These are phyloP conservation scores for Citrus australasica DNA, from an alignment of 345 rosid species.

Conservation along the genomic window DNA sequence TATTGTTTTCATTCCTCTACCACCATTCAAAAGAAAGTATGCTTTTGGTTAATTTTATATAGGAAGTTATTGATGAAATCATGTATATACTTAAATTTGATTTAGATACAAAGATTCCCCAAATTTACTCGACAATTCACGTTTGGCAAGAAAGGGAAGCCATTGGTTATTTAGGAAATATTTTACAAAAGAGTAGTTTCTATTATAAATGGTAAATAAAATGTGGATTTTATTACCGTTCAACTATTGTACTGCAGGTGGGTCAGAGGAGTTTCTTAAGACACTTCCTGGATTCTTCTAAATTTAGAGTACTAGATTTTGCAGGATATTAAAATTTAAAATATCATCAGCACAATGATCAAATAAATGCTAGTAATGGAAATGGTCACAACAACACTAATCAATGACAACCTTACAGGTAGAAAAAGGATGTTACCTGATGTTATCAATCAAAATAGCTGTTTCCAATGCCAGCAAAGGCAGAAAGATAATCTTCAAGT, in stretches of 20 bases:
- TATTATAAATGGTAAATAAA: background rate
- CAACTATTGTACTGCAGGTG: background rate
- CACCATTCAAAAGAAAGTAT: background rate
- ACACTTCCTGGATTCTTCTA: slow-evolving; percentile 1
- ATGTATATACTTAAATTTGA: background rate
- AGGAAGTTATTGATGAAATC: background rate
- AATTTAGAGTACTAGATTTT: background rate
- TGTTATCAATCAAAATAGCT: slow-evolving; percentile 74
- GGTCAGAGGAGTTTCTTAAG: background rate
- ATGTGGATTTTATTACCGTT: background rate
- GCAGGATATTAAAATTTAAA: background rate
- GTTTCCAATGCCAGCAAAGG: slow-evolving; percentile 72
- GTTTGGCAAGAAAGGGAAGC: slow-evolving; percentile 2
- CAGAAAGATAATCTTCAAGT: slow-evolving; percentile 76
- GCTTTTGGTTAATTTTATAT: background rate
- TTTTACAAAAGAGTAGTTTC: background rate
- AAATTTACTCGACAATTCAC: background rate
- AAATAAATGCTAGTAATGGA: background rate
- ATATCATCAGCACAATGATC: background rate
- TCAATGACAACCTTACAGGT: background rate
- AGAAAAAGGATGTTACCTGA: slow-evolving; percentile 53
- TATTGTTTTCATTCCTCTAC: background rate
- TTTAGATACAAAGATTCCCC: slow-evolving; percentile 4
- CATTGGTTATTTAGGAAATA: background rate
- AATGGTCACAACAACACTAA: background rate